phyloP scores from a whole-genome alignment of 768 basidiomycete genomes.

The Tulasnella sp. region DNA sequence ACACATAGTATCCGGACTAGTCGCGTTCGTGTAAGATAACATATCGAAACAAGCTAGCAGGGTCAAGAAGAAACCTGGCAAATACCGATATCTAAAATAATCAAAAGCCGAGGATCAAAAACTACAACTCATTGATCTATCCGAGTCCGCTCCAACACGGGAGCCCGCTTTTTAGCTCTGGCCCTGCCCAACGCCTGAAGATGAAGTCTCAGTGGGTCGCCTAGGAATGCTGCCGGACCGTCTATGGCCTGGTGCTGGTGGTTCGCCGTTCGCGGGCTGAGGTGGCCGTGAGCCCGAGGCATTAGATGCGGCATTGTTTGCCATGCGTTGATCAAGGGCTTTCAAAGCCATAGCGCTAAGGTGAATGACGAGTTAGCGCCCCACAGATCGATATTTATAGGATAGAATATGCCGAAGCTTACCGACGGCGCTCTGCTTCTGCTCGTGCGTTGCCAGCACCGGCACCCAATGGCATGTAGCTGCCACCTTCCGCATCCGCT shows the following conservation, averaged over 20 bases:
- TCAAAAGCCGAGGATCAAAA: background rate
- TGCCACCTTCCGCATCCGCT: slow-evolving; percentile 63
- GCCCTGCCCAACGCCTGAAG: background rate
- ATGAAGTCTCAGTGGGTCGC: background rate
- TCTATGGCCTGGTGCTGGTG: background rate
- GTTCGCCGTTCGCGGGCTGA: background rate
- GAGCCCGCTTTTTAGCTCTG: background rate
- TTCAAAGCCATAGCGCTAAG: slow-evolving; percentile 88
- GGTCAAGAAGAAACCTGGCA: background rate
- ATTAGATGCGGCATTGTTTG: slow-evolving; percentile 17
- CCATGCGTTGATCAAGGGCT: slow-evolving; percentile 84
- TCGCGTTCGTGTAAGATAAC: background rate
- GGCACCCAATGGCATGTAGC: slow-evolving; percentile 57
- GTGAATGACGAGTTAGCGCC: background rate
- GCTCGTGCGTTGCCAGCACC: slow-evolving; percentile 51
- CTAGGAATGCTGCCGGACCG: background rate
- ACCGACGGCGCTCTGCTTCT: slow-evolving; percentile 94
- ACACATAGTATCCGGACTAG: too few relatives aligned
- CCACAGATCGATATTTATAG: background rate
- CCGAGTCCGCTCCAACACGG: background rate
- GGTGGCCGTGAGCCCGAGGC: background rate
- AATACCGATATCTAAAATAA: slow-evolving; percentile 1
- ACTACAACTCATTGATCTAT: background rate
- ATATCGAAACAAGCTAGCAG: background rate
- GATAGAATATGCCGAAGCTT: background rate